Conservation (phyloP, 306 rosid species). For the Vicia sativa region DNA sequence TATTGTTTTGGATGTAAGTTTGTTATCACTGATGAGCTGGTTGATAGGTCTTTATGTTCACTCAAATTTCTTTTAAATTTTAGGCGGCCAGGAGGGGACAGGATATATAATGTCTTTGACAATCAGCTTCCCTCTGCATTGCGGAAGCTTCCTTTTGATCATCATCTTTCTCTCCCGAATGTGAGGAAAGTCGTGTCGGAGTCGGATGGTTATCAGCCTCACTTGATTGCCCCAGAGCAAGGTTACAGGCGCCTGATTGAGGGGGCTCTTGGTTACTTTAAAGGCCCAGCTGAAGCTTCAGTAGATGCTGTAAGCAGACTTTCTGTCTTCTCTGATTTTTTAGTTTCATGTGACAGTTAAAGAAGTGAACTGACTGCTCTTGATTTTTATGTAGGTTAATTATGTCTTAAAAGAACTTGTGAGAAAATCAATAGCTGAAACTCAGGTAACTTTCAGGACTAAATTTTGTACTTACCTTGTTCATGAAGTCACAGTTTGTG, state of each 20-base stretch:
- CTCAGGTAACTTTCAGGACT: constrained; percentile 64
- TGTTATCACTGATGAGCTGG: constrained; percentile 18
- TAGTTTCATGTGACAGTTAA: background rate
- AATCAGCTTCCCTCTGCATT: constrained; percentile 98
- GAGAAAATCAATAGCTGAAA: constrained; percentile 90
- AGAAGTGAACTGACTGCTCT: constrained; percentile 26
- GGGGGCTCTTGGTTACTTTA: constrained; percentile 76
- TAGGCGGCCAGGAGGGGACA: constrained; percentile 97
- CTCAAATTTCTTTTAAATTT: constrained; percentile 4
- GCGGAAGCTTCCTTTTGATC: constrained; percentile 94
- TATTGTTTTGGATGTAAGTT: constrained; percentile 8
- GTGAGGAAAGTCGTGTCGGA: constrained; percentile 91
- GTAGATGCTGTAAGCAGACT: constrained; percentile 84
- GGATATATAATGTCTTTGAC: constrained; percentile 55
- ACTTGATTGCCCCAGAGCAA: constrained; percentile 98
- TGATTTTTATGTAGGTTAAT: constrained; percentile 68
- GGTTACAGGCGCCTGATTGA: constrained; percentile 94
- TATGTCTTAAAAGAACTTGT: constrained; percentile 92
- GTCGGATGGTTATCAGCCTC: constrained; percentile 99
- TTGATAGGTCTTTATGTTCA: constrained; percentile 14
- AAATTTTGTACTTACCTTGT: constrained; percentile 9
- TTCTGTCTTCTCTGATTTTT: background rate
- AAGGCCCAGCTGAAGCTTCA: constrained; percentile 97
- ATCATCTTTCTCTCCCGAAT: constrained; percentile 84
- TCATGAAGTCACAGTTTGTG: background rate